Evolutionary conservation across 2,329 filamentous ascomycete species (phyloP).

Genomic region (Aspergillus latus): DNA sequence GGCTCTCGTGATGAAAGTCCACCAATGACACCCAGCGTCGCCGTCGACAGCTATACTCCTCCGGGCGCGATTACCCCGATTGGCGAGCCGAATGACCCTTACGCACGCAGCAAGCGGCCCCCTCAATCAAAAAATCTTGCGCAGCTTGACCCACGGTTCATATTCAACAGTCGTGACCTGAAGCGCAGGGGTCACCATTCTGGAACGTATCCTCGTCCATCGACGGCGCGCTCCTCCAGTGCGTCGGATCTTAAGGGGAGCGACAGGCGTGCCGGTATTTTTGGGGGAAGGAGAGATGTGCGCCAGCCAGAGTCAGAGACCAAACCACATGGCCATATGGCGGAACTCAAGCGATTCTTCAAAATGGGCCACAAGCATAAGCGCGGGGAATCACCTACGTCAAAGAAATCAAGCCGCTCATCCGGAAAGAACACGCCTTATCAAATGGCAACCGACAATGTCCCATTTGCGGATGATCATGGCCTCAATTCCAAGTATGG

Average conservation of each 20-base stretch:
- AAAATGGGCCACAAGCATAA: slow-evolving; percentile 69
- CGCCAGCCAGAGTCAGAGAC: slow-evolving; percentile 50
- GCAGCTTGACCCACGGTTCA: slow-evolving; percentile 75
- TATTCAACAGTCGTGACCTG: slow-evolving; percentile 76
- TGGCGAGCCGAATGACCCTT: slow-evolving; percentile 80
- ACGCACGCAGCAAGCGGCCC: slow-evolving; percentile 76
- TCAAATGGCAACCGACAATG: slow-evolving; percentile 51
- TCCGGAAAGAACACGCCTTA: slow-evolving; percentile 54
- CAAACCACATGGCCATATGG: slow-evolving; percentile 73
- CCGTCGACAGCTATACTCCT: slow-evolving; percentile 48
- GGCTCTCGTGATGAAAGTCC: slow-evolving; percentile 62
- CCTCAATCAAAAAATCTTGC: slow-evolving; percentile 66
- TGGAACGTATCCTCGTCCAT: slow-evolving; percentile 47
- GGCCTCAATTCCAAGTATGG: slow-evolving; percentile 89
- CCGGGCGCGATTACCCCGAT: slow-evolving; percentile 76
- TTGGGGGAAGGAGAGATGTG: slow-evolving; percentile 55
- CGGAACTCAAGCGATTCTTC: slow-evolving; percentile 95
- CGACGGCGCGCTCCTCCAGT: slow-evolving; percentile 50
- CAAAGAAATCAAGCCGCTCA: slow-evolving; percentile 58
- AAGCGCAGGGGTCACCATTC: slow-evolving; percentile 59
- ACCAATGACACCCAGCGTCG: slow-evolving; percentile 55
- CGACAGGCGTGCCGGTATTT: slow-evolving; percentile 56
- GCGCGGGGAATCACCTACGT: slow-evolving; percentile 61
- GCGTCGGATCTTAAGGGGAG: slow-evolving; percentile 43
- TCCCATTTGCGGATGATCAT: slow-evolving; percentile 94